phyloP scores from a whole-genome alignment of 2,329 filamentous ascomycete species.

The Sporothrix pallida region DNA sequence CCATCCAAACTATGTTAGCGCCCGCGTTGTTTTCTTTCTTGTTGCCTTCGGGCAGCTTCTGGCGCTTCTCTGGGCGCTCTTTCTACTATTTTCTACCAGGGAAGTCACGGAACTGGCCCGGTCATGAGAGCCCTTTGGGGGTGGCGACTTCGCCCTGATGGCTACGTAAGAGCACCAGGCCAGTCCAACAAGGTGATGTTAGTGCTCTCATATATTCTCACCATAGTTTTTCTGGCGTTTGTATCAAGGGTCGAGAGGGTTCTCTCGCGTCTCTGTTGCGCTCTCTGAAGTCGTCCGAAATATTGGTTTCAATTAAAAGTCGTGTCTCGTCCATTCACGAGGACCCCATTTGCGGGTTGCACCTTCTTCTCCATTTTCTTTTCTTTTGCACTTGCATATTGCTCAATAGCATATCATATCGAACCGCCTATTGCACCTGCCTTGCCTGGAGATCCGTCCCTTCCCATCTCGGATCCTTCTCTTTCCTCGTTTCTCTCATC shows the following conservation, averaged over 20 bases:
- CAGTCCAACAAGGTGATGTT: conserved; percentile 5
- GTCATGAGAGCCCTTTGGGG: conserved; percentile 18
- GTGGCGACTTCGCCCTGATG: conserved; percentile 23
- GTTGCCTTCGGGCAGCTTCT: background rate
- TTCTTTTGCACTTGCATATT: background rate
- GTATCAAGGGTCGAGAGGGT: background rate
- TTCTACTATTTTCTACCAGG: background rate
- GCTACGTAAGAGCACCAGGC: conserved; percentile 4
- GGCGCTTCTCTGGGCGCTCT: background rate
- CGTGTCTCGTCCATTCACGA: background rate
- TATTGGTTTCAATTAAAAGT: conserved; percentile 7
- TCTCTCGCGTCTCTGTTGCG: background rate
- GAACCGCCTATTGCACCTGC: background rate
- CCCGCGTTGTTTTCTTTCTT: background rate
- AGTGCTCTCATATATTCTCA: background rate
- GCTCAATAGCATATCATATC: background rate
- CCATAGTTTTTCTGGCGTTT: background rate
- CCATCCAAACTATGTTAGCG: background rate
- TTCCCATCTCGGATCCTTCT: conserved; percentile 2
- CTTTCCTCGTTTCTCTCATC: background rate
- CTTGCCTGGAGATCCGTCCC: background rate
- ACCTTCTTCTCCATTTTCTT: conserved; percentile 14
- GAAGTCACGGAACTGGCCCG: conserved; percentile 6
- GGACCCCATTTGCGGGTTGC: background rate
- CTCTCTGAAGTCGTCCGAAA: background rate